A percentile compares a stretch with the other conserved stretches of the same genome.
phyloP scores from a whole-genome alignment of 441 rosid species.

The Omphalea diandra region DNA sequence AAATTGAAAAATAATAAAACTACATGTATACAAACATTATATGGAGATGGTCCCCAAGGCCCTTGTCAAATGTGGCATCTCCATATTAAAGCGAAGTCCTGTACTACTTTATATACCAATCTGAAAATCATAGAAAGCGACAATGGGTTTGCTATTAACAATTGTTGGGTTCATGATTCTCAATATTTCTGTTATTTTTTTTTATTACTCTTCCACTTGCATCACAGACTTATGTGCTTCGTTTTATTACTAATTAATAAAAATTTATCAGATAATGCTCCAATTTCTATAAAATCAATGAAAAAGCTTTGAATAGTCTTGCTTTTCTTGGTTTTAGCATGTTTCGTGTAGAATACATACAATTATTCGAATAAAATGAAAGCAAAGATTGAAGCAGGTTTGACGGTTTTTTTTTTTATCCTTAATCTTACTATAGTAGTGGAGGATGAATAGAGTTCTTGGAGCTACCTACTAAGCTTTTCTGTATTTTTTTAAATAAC shows the following conservation, averaged over 20 bases:
- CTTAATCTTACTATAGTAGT: not conserved
- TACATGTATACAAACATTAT: not conserved
- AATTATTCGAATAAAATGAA: not conserved
- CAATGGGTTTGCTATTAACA: not conserved
- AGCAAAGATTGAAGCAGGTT: not conserved
- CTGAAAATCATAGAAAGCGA: not conserved
- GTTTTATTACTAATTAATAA: not conserved
- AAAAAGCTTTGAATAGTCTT: not conserved
- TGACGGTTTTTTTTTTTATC: conserved; percentile 8
- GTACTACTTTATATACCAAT: not conserved
- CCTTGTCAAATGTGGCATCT: conserved; percentile 14
- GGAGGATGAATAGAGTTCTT: not conserved
- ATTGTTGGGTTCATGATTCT: not conserved
- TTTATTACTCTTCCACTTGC: not conserved
- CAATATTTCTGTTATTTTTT: not conserved
- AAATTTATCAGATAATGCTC: not conserved
- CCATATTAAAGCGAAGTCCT: not conserved
- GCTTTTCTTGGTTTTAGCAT: no score
- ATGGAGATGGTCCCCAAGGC: not conserved
- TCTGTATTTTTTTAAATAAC: not conserved
- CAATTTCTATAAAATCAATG: not conserved
- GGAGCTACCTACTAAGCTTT: not conserved
- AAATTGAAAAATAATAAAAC: not conserved
- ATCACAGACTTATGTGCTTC: not conserved
- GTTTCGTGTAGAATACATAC: not conserved